Base-by-base conservation (phyloP, 2,329 filamentous ascomycete species). In the Botryotinia globosa region DNA sequence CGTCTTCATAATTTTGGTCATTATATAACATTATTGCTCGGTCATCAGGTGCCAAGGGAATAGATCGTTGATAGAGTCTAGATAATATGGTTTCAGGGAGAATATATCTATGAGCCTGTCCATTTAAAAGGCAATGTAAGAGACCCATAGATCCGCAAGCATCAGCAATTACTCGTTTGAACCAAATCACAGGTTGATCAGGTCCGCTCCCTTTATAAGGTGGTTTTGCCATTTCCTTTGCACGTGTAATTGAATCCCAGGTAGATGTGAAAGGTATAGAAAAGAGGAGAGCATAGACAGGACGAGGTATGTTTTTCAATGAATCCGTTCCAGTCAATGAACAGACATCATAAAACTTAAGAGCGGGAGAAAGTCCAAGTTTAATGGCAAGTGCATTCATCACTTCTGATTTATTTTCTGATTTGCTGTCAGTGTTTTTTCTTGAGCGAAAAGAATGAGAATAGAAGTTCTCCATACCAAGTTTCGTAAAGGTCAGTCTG, bases 161-260 rank as follows among this genome's bases (percentile, higher is more conserved):
- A 81, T 98, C 97, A 74, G 92, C 88, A 78, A 98, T 98, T 0
- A 94, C 98, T 84, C 98, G 95, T 77, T 89, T 92, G 86, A 94
- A 98, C 96, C 95, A 99, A 12, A 97, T 80, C 0, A 97, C 93
- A 14, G 92, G 91, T 80, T 98, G 93, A 0, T 79, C 79, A 1
- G 86, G 83, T 0, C 94, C 94, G n/a, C 84, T 85, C 64, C 91
- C 92, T 0, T 81, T 80, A 84, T 97, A 97, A 51, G 89, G 87
- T 2, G 83, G 76, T 61, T 84, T 83, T 37, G 85, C 80, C 68
- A 84, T 84, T 83, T 98, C 94, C 84, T 97, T 94, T 61, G 88
- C 85, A 73, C 87, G 82, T 45, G 94, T 91, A 80, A 91, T 89
- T 74, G 86, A 87, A 83, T 97, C 92, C 86, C 97, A 98, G 59